Evolutionary conservation across 192 early-diverging fungal species (phyloP), one percentile per base, ranked within the genome.

Genomic region (Coemansia sp.): DNA sequence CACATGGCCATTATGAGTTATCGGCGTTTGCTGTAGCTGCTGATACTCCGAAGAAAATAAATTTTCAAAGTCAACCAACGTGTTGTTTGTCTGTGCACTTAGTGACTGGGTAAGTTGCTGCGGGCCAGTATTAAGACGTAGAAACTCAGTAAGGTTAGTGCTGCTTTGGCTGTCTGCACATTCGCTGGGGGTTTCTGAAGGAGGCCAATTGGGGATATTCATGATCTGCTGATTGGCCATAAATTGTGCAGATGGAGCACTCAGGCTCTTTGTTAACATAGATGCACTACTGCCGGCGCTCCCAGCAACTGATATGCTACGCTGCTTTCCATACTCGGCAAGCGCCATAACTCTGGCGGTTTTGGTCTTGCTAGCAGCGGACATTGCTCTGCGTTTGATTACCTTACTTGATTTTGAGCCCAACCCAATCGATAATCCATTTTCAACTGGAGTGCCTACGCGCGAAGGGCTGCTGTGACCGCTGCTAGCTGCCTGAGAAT

Each of bases 261-360:
- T 21, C 14, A 27, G 26, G 47, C 34, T 60, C 44, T 44, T 44
- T 44, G 38, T 44, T 44, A 44, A 16, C 44, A 26, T 21, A 5
- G 19, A 18, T 21, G 63, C 14, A 18, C 51, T 24, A 6, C 28
- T 16, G 38, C 59, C 25, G 8, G 26, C 22, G 16, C 32, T 14
- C 32, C 10, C 34, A 12, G 69, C 62, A 51, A 73, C 34, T 2
- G 71, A 73, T 24, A 73, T 62, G 50, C 71, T 73, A 7, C 71
- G 71, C 16, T 54, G 60, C 22, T 73, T 73, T n/a, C 51, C 24
- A 30, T 30, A 32, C 23, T 26, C 65, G 25, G 19, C 59, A 4
- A 54, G 9, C 6, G 54, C 34, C 7, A 26, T 25, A 9, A 44
- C 52, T 23, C 49, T 60, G 16, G 49, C 60, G 2, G 65, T 18